phyloP scores from a whole-genome alignment of 164 flowering plant genomes.

The Akebia trifoliata region DNA sequence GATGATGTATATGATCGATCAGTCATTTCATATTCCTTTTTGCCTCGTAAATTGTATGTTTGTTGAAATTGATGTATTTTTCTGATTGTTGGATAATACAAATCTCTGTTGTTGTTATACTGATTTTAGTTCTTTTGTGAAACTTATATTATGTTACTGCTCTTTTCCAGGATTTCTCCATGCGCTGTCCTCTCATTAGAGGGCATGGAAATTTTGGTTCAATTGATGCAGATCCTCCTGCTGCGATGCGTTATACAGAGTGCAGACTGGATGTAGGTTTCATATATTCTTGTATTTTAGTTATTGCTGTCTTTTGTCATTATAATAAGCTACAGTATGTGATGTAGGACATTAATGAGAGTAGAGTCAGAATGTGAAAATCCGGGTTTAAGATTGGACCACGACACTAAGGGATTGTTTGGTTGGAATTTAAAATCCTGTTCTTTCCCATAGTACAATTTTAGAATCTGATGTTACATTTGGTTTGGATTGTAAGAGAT shows the following conservation, averaged over 20 bases:
- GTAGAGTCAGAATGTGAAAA: neutral
- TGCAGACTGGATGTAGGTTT: slow-evolving; percentile 83
- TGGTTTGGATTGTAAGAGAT: too few species aligned
- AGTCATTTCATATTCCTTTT: neutral
- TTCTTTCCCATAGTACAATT: too few species aligned
- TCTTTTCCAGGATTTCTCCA: slow-evolving; percentile 71
- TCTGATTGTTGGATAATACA: too few species aligned
- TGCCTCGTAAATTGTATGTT: too few species aligned
- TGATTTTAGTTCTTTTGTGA: neutral
- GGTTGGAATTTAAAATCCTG: too few species aligned
- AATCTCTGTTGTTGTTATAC: neutral
- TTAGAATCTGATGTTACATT: too few species aligned
- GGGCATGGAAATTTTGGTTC: slow-evolving; percentile 99
- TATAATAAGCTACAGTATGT: neutral
- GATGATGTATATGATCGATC: neutral
- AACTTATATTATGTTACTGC: neutral
- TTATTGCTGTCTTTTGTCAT: neutral
- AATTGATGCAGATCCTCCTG: slow-evolving; percentile 95
- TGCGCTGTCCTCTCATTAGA: slow-evolving; percentile 74
- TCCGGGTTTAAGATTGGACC: neutral
- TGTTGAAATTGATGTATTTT: too few species aligned
- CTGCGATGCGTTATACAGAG: slow-evolving; percentile 99
- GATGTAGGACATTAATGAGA: neutral
- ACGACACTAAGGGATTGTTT: too few species aligned
- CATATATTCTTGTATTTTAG: neutral